phyloP scores from a whole-genome alignment of 768 basidiomycete species.

The Boletus reticuloceps region DNA sequence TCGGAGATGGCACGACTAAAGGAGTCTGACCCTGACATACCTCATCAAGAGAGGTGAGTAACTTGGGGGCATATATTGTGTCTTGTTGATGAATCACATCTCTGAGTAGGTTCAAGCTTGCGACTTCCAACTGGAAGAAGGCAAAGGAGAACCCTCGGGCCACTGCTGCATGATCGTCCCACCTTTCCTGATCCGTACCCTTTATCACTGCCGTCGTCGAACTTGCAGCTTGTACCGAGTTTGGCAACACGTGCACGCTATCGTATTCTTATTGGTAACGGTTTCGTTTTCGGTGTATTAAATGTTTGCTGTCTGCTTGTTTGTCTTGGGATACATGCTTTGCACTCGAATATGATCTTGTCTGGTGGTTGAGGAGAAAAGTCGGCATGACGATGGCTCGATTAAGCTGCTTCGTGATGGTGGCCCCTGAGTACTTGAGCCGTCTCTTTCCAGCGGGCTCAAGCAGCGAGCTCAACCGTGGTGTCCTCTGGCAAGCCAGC shows the following conservation, averaged over 20 bases:
- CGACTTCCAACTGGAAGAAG: conserved; percentile 76
- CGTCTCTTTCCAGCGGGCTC: conserved; percentile 26
- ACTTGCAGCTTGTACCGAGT: conserved; percentile 12
- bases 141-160: conserved; percentile 64
- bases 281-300: conserved; percentile 21
- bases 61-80: not conserved
- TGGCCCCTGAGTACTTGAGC: conserved; percentile 20
- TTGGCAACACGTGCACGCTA: conserved; percentile 16
- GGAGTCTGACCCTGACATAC: conserved; percentile 67
- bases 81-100: not conserved
- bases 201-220: conserved; percentile 9
- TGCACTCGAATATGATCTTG: not conserved
- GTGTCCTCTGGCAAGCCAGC: conserved; percentile 9
- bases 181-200: conserved; percentile 4
- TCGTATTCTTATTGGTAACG: conserved; percentile 35
- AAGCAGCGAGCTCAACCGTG: conserved; percentile 13
- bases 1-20: conserved; percentile 77
- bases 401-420: not conserved
- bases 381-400: conserved; percentile 5
- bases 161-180: conserved; percentile 19
- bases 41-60: conserved; percentile 68
- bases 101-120: conserved; percentile 59
- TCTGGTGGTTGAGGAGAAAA: not conserved
- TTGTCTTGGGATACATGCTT: conserved; percentile 2
- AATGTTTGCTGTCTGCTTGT: conserved; percentile 9